A percentile compares a stretch with the other conserved stretches of the same genome.
phyloP scores from a whole-genome alignment of 2,329 filamentous ascomycete species.

The Didymella segeticola region DNA sequence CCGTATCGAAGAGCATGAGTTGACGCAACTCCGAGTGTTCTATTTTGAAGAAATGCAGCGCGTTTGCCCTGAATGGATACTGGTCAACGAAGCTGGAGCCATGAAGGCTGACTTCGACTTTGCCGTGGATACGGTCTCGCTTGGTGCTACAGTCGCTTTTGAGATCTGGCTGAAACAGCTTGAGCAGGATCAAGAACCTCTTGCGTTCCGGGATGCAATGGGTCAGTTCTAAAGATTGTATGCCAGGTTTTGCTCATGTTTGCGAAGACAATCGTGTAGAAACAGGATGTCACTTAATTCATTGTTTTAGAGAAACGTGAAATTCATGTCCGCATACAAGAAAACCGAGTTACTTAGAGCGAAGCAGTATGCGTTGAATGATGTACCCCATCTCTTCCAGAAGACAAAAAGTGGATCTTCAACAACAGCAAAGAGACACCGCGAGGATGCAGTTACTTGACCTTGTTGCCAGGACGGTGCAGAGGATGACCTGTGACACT shows the following conservation, averaged over 20 bases:
- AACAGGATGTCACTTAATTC: no score
- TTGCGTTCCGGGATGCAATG: not conserved
- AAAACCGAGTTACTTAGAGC: no score
- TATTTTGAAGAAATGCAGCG: slow-evolving; percentile 24
- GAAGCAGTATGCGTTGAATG: no score
- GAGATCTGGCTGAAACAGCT: not conserved
- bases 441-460: no score
- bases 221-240: not conserved
- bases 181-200: not conserved
- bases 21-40: slow-evolving; percentile 12
- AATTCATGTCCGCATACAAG: no score
- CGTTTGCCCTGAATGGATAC: slow-evolving; percentile 2
- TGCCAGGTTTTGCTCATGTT: not conserved
- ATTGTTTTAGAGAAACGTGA: no score
- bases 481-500: not conserved
- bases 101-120: not conserved
- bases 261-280: no score
- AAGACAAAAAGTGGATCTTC: no score
- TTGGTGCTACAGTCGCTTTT: not conserved
- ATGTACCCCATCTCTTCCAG: no score
- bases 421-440: no score
- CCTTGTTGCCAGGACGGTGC: not conserved
- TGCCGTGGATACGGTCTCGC: not conserved
- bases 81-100: not conserved
- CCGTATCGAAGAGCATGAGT: slow-evolving; percentile 12